These are phyloP conservation scores for Lepidium sativum DNA, from an alignment of 345 rosid species.

Conservation along the genomic window DNA sequence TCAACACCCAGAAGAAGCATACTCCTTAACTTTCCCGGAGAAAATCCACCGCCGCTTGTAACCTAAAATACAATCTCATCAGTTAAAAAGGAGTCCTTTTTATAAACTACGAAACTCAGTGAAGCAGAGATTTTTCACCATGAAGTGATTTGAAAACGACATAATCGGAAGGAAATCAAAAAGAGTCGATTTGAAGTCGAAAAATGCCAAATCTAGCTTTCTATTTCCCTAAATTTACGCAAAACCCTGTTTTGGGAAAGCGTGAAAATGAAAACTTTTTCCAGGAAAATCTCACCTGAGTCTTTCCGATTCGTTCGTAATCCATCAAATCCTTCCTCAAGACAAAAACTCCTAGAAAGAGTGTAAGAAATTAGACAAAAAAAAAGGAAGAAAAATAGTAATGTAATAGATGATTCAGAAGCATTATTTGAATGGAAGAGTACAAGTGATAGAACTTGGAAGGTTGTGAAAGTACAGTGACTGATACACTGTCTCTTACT, in stretches of 20 bases:
- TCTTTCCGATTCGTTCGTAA: conserved; percentile 76
- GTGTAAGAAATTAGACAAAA: neutral
- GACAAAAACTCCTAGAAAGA: conserved; percentile 7
- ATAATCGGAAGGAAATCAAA: conserved; percentile 1
- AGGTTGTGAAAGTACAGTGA: conserved; percentile 27
- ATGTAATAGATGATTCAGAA: neutral
- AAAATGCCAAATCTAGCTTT: conserved; percentile 16
- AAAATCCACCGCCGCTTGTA: conserved; percentile 58
- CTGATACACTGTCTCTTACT: conserved; percentile 16
- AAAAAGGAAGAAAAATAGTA: neutral
- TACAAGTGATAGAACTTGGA: conserved; percentile 23
- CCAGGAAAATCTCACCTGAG: conserved; percentile 34
- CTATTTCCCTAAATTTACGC: conserved; percentile 6
- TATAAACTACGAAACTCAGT: neutral
- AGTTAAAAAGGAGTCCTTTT: neutral
- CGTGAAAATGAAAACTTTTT: conserved; percentile 17
- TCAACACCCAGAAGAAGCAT: conserved; percentile 58
- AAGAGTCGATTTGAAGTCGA: neutral
- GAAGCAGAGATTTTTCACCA: neutral
- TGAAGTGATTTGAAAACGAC: conserved; percentile 4
- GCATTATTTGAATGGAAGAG: conserved; percentile 24
- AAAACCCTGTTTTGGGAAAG: conserved; percentile 12
- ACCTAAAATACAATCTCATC: conserved; percentile 17
- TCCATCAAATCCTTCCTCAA: conserved; percentile 40
- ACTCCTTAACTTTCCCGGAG: conserved; percentile 66